Evolutionary conservation across 345 rosid genomes (phyloP), one percentile per base, ranked within the genome.

Genomic region (Gossypium ekmanianum): DNA sequence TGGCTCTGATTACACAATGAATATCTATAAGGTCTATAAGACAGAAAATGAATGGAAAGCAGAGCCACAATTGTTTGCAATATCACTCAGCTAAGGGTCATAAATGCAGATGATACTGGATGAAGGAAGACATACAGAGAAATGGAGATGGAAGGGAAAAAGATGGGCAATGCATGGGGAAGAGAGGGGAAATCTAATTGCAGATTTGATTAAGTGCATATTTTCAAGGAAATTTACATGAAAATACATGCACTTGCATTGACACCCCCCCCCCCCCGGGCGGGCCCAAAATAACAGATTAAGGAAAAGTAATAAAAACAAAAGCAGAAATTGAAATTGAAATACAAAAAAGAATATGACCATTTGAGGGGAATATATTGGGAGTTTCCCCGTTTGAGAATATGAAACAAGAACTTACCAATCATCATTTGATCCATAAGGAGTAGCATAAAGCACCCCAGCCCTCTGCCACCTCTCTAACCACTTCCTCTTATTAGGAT

Each of bases 341-440:
- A 29, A 4, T 29, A 63, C 4, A 13, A 39, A 63, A 63, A 63
- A 63, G 45, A 62, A 43, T 17, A 65, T 43, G 71, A 67, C 29
- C 71, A 5, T 67, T 44, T 47, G 39, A 45, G 51, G 34, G 54
- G n/a, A 67, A 67, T 45, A 45, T 45, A n/a, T 67, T 45, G 26
- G 71, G 12, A 67, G 12, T 20, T 10, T 58, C 14, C 8, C 17
- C 59, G 17, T 52, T 17, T 29, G 12, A 13, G 22, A 9, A 47
- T 26, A 54, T 45, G 66, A 22, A 61, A 68, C 2, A 41, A 11
- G n/a, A 62, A 72, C 81, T 72, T 79, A 95, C 99, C 99, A 95
- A 81, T 95, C 99, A 85, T 95, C 99, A 78, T 95, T 93, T 47
- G 98, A 93, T 76, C 99, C 99, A 65, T 80, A 76, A 59, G 99